These are phyloP conservation scores for Baorangia bicolor DNA, from an alignment of 768 basidiomycete genomes.

Conservation along the genomic window DNA sequence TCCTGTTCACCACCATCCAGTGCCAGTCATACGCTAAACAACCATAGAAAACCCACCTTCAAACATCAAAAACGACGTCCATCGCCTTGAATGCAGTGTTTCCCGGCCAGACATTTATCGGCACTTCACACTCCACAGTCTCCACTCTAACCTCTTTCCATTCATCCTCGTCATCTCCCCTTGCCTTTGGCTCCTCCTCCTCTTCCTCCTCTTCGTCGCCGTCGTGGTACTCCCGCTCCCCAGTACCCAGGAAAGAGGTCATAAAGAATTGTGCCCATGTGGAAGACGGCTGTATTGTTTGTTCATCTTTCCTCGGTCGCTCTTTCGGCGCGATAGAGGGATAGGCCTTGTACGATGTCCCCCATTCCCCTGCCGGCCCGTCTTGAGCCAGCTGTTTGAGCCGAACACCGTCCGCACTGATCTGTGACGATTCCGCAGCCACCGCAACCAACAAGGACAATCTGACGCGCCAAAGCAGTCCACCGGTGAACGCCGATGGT, in stretches of 20 bases:
- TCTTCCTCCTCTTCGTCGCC: conserved; percentile 41
- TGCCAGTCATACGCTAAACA: background rate
- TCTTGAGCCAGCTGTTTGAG: conserved; percentile 55
- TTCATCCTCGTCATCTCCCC: conserved; percentile 52
- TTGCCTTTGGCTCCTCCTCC: conserved; percentile 36
- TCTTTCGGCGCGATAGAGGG: conserved; percentile 60
- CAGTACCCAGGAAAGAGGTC: conserved; percentile 37
- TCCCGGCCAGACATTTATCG: conserved; percentile 83
- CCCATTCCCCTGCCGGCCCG: conserved; percentile 69
- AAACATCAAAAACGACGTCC: conserved; percentile 78
- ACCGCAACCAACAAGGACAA: conserved; percentile 83
- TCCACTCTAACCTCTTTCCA: conserved; percentile 74
- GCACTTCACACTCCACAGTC: conserved; percentile 93
- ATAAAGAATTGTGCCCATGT: conserved; percentile 44
- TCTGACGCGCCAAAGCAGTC: conserved; percentile 88
- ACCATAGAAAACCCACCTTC: conserved; percentile 2
- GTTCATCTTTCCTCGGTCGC: conserved; percentile 26
- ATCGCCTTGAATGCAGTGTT: conserved; percentile 83
- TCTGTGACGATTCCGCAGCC: conserved; percentile 45
- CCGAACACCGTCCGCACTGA: conserved; percentile 50
- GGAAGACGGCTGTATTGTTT: background rate
- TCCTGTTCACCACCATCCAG: background rate
- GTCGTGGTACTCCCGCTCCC: conserved; percentile 57
- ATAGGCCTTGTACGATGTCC: conserved; percentile 61
- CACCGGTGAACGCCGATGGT: conserved; percentile 46